Conservation (phyloP, 352 stramenopile genomes). For the Lagenidium sp. region DNA sequence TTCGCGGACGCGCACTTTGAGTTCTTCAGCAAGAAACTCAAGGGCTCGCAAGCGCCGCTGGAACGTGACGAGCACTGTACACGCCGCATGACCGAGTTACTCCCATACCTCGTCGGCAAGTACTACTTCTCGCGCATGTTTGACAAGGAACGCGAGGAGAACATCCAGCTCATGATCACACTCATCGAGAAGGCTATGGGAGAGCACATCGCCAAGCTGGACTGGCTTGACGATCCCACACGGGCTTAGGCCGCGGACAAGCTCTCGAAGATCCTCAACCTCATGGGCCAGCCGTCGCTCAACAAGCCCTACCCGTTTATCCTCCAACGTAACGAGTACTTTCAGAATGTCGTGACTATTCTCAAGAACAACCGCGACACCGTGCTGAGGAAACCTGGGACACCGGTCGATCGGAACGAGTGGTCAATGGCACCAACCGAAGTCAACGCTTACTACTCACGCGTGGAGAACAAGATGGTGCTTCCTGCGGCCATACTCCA, state of each 20-base stretch:
- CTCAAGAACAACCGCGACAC: conserved; percentile 20
- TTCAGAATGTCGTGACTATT: conserved; percentile 47
- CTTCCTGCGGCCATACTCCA: conserved; percentile 93
- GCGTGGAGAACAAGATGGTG: conserved; percentile 85
- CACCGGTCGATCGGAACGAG: conserved; percentile 34
- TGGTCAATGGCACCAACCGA: conserved; percentile 88
- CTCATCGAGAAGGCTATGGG: conserved; percentile 76
- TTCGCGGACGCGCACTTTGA: conserved; percentile 86
- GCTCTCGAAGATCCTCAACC: conserved; percentile 41
- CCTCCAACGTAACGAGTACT: conserved; percentile 28
- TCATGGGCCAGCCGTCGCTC: conserved; percentile 35
- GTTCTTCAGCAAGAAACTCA: conserved; percentile 77
- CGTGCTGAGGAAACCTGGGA: conserved; percentile 21
- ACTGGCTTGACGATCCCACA: conserved; percentile 88
- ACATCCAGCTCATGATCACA: conserved; percentile 74
- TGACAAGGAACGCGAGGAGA: conserved; percentile 59
- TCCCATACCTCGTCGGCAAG: conserved; percentile 63
- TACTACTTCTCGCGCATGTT: conserved; percentile 86
- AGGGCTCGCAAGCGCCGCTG: conserved; percentile 50
- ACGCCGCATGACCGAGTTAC: conserved; percentile 14
- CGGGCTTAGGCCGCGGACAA: conserved; percentile 76
- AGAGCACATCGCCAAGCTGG: conserved; percentile 76
- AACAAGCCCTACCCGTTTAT: conserved; percentile 29
- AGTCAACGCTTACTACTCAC: conserved; percentile 85
- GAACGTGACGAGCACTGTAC: conserved; percentile 62